Base-by-base conservation (phyloP, 106 monocot genomes). In the Acorus calamus region DNA sequence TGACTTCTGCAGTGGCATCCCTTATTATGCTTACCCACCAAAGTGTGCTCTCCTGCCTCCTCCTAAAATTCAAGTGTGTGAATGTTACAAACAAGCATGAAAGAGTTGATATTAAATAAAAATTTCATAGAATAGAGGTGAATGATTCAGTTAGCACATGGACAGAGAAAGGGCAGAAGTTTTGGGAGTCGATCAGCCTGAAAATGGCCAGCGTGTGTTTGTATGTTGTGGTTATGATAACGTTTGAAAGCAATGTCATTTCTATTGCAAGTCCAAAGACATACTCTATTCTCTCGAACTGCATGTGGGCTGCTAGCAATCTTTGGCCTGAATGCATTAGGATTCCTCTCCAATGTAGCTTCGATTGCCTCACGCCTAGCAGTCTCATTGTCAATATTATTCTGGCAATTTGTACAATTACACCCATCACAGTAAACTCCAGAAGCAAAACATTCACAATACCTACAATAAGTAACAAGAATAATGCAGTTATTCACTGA, bases 361-460 rank as follows among this genome's bases (percentile, higher is more conserved):
- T 90, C 94, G 62, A 94, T 76, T 52, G 94, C 94, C 64, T 94
- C 94, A 51, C 78, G 82, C 70, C 94, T 87, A 60, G 82, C 81
- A 70, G 78, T 77, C 67, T 94, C 94, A 76, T 94, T 87, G 71
- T 87, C 89, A 56, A 80, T 71, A 84, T 94, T 94, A 62, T 94
- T 94, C 28, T 71, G 84, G 65, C 94, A 94, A 47, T 94, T 94
- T 14, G 80, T 62, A 64, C 94, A 94, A 60, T 94, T 94, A 71
- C 94, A 94, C 14, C 94, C 94, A 78, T 94, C 90, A 63, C 94
- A 94, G 66, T 84, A 90, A 69, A 82, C 79, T 48, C 94, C 94
- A 14, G 94, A 94, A 69, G 94, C 87, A 75, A 94, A 94, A 59
- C 94, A 94, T 52, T 94, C 94, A 50, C 94, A 94, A 59, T 94